phyloP scores from a whole-genome alignment of 192 early-diverging fungal genomes.

The Entophlyctis luteolus region DNA sequence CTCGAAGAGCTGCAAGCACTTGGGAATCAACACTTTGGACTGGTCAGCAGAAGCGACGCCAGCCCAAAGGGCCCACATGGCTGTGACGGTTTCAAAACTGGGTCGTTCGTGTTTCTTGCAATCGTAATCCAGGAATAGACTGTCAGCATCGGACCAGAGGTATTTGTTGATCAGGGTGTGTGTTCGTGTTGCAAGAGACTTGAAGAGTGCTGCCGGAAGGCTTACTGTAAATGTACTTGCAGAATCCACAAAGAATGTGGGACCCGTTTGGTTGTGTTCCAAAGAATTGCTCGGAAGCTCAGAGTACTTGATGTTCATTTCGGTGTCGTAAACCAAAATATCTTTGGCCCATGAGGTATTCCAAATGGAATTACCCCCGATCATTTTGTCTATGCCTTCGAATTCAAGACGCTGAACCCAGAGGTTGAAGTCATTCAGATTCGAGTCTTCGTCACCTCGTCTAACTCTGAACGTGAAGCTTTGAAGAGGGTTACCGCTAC shows the following conservation, averaged over 20 bases:
- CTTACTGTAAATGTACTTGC: slow-evolving; percentile 35
- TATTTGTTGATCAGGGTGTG: slow-evolving; percentile 70
- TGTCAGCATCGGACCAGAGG: slow-evolving; percentile 76
- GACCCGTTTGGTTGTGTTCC: background rate
- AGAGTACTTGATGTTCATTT: too few relatives aligned
- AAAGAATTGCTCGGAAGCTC: slow-evolving; percentile 1
- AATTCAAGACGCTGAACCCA: slow-evolving; percentile 33
- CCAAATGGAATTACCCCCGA: slow-evolving; percentile 43
- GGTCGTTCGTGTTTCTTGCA: slow-evolving; percentile 59
- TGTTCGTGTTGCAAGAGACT: slow-evolving; percentile 54
- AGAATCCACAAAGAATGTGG: background rate
- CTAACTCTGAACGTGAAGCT: slow-evolving; percentile 48
- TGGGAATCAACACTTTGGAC: slow-evolving; percentile 70
- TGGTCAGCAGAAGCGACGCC: slow-evolving; percentile 51
- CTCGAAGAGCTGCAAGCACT: slow-evolving; percentile 76
- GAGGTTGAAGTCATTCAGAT: slow-evolving; percentile 34
- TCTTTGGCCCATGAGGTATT: slow-evolving; percentile 51
- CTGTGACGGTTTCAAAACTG: slow-evolving; percentile 84
- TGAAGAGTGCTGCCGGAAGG: slow-evolving; percentile 42
- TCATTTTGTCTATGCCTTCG: slow-evolving; percentile 29
- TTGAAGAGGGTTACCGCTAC: background rate
- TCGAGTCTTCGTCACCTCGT: slow-evolving; percentile 34
- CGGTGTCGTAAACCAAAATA: slow-evolving; percentile 45
- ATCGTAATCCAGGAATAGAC: slow-evolving; percentile 90
- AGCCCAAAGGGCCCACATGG: slow-evolving; percentile 91